Percentiles rank a stretch among this genome's conserved stretches.
Evolutionary conservation across 2,329 filamentous ascomycete genomes (phyloP).

Genomic region (Aspergillus vadensis): DNA sequence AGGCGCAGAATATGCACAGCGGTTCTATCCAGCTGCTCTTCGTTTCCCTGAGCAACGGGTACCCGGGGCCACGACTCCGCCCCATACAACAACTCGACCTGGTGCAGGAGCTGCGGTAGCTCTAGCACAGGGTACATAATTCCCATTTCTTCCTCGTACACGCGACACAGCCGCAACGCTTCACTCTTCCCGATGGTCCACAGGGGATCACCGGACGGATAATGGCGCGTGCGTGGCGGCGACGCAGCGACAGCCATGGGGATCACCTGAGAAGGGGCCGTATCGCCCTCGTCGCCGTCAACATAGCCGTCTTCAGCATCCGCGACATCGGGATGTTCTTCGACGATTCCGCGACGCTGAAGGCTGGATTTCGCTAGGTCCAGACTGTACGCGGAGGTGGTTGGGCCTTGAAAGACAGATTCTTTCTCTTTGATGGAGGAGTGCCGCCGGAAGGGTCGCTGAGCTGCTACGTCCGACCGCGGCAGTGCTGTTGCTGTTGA

Average conservation of each 20-base stretch:
- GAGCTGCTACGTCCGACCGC: constrained; percentile 12
- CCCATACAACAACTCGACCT: constrained; percentile 65
- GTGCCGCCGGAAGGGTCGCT: constrained; percentile 15
- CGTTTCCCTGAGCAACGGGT: constrained; percentile 34
- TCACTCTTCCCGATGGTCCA: constrained; percentile 75
- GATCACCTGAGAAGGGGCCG: too few relatives aligned
- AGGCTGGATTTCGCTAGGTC: constrained; percentile 83
- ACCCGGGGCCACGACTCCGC: constrained; percentile 9
- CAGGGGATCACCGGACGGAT: constrained; percentile 63
- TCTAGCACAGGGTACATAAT: constrained; percentile 86
- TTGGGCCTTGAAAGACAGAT: constrained; percentile 77
- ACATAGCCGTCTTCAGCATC: background rate
- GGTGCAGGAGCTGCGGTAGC: constrained; percentile 66
- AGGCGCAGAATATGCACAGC: constrained; percentile 75
- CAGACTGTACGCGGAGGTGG: constrained; percentile 78
- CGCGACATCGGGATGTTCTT: constrained; percentile 31
- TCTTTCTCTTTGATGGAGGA: constrained; percentile 45
- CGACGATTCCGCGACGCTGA: constrained; percentile 81
- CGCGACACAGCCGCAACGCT: constrained; percentile 72
- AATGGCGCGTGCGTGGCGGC: constrained; percentile 20
- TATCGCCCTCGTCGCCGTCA: constrained; percentile 56
- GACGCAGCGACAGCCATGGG: constrained; percentile 21
- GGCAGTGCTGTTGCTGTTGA: constrained; percentile 1
- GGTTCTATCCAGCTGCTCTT: constrained; percentile 52
- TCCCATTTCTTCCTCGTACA: constrained; percentile 86